Conservation (phyloP, 164 flowering plant species). For the Euptelea pleiosperma region DNA sequence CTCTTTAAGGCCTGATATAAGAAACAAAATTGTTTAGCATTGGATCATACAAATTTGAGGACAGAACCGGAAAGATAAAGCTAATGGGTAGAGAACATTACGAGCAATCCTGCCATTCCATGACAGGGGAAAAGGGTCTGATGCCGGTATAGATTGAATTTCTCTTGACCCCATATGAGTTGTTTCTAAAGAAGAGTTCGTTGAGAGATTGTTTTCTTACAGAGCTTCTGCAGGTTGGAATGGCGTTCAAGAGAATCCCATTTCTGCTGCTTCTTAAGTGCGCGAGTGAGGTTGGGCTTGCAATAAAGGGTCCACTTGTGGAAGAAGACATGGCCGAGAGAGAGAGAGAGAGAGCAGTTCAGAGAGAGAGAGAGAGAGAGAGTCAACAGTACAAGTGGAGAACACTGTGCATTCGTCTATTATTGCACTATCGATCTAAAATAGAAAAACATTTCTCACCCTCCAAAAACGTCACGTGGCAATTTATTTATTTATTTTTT, state of each 20-base stretch:
- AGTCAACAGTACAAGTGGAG: too few species aligned
- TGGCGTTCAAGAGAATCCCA: slow-evolving; percentile 3
- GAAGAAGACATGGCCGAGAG: too few species aligned
- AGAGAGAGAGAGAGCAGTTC: too few species aligned
- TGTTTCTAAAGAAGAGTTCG: slow-evolving; percentile 22
- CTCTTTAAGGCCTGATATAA: not conserved
- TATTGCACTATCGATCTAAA: too few species aligned
- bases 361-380: too few species aligned
- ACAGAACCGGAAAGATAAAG: too few species aligned
- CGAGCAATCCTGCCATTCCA: slow-evolving; percentile 87
- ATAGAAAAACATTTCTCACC: too few species aligned
- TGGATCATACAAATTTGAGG: too few species aligned
- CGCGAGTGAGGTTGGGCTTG: not conserved
- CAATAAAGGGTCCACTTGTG: slow-evolving; percentile 8
- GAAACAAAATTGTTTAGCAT: too few species aligned
- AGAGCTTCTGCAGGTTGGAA: slow-evolving; percentile 18
- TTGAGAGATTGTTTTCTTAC: slow-evolving; percentile 15
- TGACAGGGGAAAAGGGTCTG: slow-evolving; percentile 47
- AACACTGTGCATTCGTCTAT: too few species aligned
- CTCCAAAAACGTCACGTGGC: too few species aligned
- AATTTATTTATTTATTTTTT: too few species aligned
- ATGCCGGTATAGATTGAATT: slow-evolving; percentile 13
- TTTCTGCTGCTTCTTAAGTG: slow-evolving; percentile 13
- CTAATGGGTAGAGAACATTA: slow-evolving; percentile 18
- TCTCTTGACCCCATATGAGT: slow-evolving; percentile 24